phyloP scores from a whole-genome alignment of 257 asterid genomes.

The Solanum virginianum region DNA sequence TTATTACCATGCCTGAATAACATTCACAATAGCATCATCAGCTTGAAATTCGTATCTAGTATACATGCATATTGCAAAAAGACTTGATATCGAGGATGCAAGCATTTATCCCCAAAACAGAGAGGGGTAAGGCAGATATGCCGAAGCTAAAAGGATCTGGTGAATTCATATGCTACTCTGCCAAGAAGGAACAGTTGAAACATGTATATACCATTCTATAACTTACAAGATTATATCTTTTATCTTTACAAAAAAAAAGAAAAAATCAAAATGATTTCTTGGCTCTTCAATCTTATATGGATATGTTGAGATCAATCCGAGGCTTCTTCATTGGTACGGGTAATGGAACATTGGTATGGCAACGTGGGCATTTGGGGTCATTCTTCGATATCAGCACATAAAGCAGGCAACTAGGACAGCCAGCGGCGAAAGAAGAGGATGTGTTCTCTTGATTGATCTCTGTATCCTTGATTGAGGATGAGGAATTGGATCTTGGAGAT shows the following conservation, averaged over 20 bases:
- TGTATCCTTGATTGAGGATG: constrained; percentile 42
- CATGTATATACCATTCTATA: constrained; percentile 24
- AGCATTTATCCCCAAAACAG: not conserved
- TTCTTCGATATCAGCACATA: constrained; percentile 45
- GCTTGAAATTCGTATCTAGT: not conserved
- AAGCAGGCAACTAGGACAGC: constrained; percentile 63
- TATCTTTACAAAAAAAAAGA: constrained; percentile 41
- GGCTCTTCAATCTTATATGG: constrained; percentile 26
- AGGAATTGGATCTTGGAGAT: constrained; percentile 42
- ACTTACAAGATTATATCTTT: constrained; percentile 12
- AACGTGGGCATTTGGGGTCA: constrained; percentile 68
- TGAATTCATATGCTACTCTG: not conserved
- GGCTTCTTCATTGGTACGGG: constrained; percentile 51
- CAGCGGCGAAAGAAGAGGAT: constrained; percentile 47
- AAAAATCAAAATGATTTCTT: constrained; percentile 2
- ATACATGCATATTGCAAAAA: not conserved
- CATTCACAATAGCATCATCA: not conserved
- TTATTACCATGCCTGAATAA: not conserved
- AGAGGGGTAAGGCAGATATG: not conserved
- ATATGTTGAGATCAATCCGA: constrained; percentile 61
- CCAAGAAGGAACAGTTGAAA: not conserved
- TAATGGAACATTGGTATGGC: constrained; percentile 38
- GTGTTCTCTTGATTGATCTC: constrained; percentile 33
- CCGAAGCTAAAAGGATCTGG: not conserved
- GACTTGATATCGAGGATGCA: not conserved